These are phyloP conservation scores for Solanum hybrid DNA, from an alignment of 305 asterid species.

Conservation along the genomic window DNA sequence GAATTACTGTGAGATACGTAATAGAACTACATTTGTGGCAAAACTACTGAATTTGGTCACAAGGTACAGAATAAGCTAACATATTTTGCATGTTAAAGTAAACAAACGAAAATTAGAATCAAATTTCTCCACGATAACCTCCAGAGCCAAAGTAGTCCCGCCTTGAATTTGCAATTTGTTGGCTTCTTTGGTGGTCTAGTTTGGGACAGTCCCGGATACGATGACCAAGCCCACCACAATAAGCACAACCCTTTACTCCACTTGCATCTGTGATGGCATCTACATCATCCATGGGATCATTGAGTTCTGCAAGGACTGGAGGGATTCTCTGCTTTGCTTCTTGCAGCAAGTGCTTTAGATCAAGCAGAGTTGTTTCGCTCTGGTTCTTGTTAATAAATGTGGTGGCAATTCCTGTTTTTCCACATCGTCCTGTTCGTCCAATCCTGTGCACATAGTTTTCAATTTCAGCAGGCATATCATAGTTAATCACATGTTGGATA, in stretches of 20 bases:
- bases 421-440: conserved; percentile 86
- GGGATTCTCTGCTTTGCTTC: conserved; percentile 76
- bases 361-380: conserved; percentile 60
- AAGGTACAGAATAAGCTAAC: background rate
- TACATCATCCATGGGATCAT: conserved; percentile 70
- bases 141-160: conserved; percentile 78
- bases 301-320: conserved; percentile 31
- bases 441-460: conserved; percentile 85
- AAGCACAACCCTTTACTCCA: conserved; percentile 73
- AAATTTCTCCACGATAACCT: conserved; percentile 82
- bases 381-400: conserved; percentile 41
- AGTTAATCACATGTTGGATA: conserved; percentile 42
- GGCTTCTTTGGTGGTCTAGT: conserved; percentile 65
- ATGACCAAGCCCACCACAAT: conserved; percentile 86
- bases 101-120: conserved; percentile 8
- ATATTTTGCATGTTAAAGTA: background rate
- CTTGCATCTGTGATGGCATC: conserved; percentile 61
- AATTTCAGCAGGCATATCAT: conserved; percentile 87
- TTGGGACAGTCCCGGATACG: conserved; percentile 77
- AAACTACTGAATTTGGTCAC: background rate
- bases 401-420: conserved; percentile 80
- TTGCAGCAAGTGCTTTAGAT: conserved; percentile 58
- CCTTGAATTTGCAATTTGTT: conserved; percentile 69
- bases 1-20: background rate
- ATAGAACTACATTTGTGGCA: background rate